Conservation (phyloP, 2,329 filamentous ascomycete genomes). For the Scedosporium aurantiacum region DNA sequence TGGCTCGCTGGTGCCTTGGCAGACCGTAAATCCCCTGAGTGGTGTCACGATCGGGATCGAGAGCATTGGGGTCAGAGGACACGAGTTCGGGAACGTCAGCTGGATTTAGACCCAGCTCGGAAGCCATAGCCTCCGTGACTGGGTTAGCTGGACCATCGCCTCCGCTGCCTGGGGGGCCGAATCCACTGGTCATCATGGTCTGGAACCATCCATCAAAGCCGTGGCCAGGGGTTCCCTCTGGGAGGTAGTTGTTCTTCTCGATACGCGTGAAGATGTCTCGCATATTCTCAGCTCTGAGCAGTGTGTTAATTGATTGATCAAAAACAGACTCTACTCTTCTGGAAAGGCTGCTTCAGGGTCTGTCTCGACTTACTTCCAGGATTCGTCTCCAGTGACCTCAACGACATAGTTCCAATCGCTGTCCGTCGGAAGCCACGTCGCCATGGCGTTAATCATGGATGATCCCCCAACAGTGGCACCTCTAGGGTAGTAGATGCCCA, state of each 20-base stretch:
- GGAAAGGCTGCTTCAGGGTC: too few species aligned
- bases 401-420: constrained; percentile 30
- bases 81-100: constrained; percentile 1
- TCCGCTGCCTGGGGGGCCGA: constrained; percentile 23
- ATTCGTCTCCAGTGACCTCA: constrained; percentile 28
- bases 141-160: constrained; percentile 32
- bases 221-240: constrained; percentile 25
- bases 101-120: constrained; percentile 18
- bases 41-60: constrained; percentile 14
- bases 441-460: constrained; percentile 24
- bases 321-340: too few species aligned
- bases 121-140: constrained; percentile 8
- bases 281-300: constrained; percentile 22
- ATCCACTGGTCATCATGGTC: constrained; percentile 6
- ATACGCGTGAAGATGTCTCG: constrained; percentile 27
- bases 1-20: constrained; percentile 15
- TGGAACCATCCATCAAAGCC: constrained; percentile 29
- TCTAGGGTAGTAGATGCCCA: constrained; percentile 22
- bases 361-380: constrained; percentile 20
- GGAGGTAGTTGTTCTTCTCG: constrained; percentile 30
- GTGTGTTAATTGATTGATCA: neutral
- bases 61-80: constrained; percentile 9
- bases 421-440: constrained; percentile 26
- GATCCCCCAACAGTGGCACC: constrained; percentile 16
- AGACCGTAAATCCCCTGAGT: constrained; percentile 16